Evolutionary conservation across 805 yeast genomes (phyloP).

Genomic region (Kuraishia floccosa): DNA sequence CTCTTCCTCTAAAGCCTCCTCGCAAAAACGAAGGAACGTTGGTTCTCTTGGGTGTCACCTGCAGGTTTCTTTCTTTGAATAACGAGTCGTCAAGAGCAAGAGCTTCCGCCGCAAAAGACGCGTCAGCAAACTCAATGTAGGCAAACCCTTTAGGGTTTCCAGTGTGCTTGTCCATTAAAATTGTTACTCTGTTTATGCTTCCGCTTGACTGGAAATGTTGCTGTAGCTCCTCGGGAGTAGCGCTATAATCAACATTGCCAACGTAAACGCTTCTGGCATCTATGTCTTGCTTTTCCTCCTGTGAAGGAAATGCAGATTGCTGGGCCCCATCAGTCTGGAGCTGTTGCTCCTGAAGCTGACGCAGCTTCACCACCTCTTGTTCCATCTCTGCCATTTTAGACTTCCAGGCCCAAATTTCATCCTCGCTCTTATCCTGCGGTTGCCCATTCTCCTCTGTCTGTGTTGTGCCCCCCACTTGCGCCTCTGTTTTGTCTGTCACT

Average conservation of each 20-base stretch:
- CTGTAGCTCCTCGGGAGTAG: slow-evolving; percentile 69
- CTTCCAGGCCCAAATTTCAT: slow-evolving; percentile 23
- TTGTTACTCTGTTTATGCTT: slow-evolving; percentile 68
- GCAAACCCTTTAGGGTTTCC: slow-evolving; percentile 87
- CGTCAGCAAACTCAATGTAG: slow-evolving; percentile 71
- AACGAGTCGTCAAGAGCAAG: slow-evolving; percentile 51
- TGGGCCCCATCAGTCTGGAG: slow-evolving; percentile 4
- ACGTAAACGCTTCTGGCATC: slow-evolving; percentile 75
- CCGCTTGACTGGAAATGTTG: slow-evolving; percentile 63
- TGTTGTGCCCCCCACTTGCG: too few relatives aligned
- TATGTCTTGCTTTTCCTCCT: slow-evolving; percentile 40
- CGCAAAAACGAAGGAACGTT: slow-evolving; percentile 63
- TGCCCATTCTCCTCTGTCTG: too few relatives aligned
- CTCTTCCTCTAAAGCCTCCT: slow-evolving; percentile 13
- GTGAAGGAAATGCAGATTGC: slow-evolving; percentile 8
- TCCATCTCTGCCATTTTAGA: slow-evolving; percentile 42
- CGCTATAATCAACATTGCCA: slow-evolving; percentile 74
- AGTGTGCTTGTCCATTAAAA: slow-evolving; percentile 57
- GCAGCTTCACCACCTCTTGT: slow-evolving; percentile 49
- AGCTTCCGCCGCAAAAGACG: slow-evolving; percentile 53
- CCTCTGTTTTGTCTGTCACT: too few relatives aligned
- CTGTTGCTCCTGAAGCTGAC: slow-evolving; percentile 39
- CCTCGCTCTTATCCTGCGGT: slow-evolving; percentile 6
- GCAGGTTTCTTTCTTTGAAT: slow-evolving; percentile 60
- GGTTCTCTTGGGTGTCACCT: slow-evolving; percentile 70